Conservation (phyloP, 345 rosid genomes). For the Brassica rapa region DNA sequence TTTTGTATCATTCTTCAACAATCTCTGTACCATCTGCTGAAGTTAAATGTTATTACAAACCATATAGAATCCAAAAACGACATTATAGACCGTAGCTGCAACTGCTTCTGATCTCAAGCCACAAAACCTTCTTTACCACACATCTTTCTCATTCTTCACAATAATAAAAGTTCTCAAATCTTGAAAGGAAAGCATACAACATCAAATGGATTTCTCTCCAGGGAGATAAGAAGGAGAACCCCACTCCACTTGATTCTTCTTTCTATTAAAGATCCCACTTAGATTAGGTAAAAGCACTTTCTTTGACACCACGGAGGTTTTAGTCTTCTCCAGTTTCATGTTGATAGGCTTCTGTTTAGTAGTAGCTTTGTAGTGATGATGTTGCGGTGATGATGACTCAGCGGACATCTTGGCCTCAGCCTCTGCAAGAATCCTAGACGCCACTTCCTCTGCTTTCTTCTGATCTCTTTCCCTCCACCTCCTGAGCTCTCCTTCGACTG, state of each 20-base stretch:
- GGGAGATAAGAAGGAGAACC: conserved; percentile 82
- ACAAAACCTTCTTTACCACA: conserved; percentile 14
- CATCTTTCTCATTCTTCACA: conserved; percentile 22
- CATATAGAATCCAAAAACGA: background rate
- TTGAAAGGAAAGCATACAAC: conserved; percentile 1
- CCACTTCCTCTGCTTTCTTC: conserved; percentile 83
- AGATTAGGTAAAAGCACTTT: conserved; percentile 64
- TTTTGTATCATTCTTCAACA: conserved; percentile 40
- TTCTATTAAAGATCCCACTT: conserved; percentile 71
- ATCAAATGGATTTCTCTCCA: conserved; percentile 64
- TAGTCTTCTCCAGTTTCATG: conserved; percentile 63
- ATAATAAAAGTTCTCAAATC: conserved; percentile 23
- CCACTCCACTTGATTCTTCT: conserved; percentile 84
- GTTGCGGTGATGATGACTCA: conserved; percentile 72
- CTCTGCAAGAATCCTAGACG: conserved; percentile 73
- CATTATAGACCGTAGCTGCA: conserved; percentile 14
- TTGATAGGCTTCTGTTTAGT: conserved; percentile 52
- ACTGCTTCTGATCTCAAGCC: conserved; percentile 28
- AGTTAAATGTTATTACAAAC: conserved; percentile 28
- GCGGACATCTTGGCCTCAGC: conserved; percentile 51
- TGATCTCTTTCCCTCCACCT: conserved; percentile 90
- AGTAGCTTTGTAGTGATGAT: conserved; percentile 41
- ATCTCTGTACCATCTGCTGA: conserved; percentile 27
- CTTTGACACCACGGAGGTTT: conserved; percentile 55
- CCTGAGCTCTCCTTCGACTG: conserved; percentile 90